Conservation (phyloP, 163 green algal species). For the Chlamydomonas reinhardtii region DNA sequence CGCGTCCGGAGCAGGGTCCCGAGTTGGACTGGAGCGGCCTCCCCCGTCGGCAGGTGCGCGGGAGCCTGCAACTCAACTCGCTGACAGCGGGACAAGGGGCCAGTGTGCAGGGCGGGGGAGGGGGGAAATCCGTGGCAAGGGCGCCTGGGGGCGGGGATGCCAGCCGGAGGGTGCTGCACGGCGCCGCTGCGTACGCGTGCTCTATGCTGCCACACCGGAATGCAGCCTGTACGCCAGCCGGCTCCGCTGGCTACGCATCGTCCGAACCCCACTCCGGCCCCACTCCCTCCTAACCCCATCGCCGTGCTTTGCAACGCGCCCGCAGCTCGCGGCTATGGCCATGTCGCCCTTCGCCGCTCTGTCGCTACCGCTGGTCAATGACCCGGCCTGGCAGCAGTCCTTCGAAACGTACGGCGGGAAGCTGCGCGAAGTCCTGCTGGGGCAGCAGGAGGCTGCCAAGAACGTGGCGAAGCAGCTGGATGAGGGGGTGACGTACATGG, state of each 20-base stretch:
- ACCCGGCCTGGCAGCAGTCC: conserved; percentile 56
- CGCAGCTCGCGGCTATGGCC: conserved; percentile 70
- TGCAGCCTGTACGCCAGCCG: too few relatives aligned
- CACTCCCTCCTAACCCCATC: not conserved
- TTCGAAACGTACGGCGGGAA: conserved; percentile 44
- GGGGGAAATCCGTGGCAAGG: too few relatives aligned
- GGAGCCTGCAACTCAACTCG: too few relatives aligned
- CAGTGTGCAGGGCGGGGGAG: too few relatives aligned
- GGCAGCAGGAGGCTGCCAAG: not conserved
- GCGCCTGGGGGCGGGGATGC: too few relatives aligned
- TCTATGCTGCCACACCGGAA: too few relatives aligned
- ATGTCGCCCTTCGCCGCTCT: conserved; percentile 70
- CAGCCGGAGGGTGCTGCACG: not conserved
- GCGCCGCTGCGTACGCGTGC: too few relatives aligned
- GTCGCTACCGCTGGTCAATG: conserved; percentile 58
- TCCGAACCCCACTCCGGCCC: not conserved
- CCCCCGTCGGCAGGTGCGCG: too few relatives aligned
- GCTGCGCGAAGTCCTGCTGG: conserved; percentile 19
- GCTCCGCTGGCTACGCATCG: too few relatives aligned
- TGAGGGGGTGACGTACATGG: conserved; percentile 71
- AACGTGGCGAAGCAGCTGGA: conserved; percentile 44
- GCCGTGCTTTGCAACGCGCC: not conserved
- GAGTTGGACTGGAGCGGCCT: too few relatives aligned
- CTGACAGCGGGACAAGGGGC: too few relatives aligned
- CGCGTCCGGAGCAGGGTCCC: too few relatives aligned